A percentile compares a stretch with the other conserved stretches of the same genome.
Evolutionary conservation across 305 asterid species (phyloP).

Genomic region (Fraxinus paxiana): DNA sequence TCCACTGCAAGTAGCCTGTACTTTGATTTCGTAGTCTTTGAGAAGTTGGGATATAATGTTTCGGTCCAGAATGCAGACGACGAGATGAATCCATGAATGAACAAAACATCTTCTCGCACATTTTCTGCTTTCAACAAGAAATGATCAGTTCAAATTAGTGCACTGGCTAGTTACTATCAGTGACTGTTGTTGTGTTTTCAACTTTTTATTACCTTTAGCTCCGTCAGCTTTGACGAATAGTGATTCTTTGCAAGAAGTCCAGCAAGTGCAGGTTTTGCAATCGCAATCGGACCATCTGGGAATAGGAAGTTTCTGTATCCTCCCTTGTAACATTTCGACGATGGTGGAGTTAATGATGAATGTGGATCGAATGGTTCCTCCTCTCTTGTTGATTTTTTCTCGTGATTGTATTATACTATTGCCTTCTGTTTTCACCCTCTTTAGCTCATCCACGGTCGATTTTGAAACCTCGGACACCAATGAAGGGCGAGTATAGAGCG

Average conservation of each 20-base stretch:
- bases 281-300: slow-evolving; percentile 96
- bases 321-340: slow-evolving; percentile 65
- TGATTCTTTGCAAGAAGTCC: slow-evolving; percentile 58
- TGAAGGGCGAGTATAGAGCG: slow-evolving; percentile 72
- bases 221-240: slow-evolving; percentile 71
- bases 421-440: background rate
- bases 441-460: slow-evolving; percentile 30
- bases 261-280: slow-evolving; percentile 65
- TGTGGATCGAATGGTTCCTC: slow-evolving; percentile 26
- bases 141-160: background rate
- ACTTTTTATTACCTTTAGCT: slow-evolving; percentile 46
- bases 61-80: slow-evolving; percentile 87
- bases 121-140: slow-evolving; percentile 36
- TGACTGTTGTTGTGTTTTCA: background rate
- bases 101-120: slow-evolving; percentile 67
- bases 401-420: slow-evolving; percentile 20
- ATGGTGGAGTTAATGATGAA: slow-evolving; percentile 58
- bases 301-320: slow-evolving; percentile 34
- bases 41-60: slow-evolving; percentile 76
- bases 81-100: slow-evolving; percentile 89
- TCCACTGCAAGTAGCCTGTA: slow-evolving; percentile 80
- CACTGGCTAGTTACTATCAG: background rate
- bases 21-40: slow-evolving; percentile 58
- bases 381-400: slow-evolving; percentile 13
- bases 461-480: slow-evolving; percentile 51